Conservation (phyloP, 1,284 basidiomycete genomes). For the Papiliotrema fonsecae region DNA sequence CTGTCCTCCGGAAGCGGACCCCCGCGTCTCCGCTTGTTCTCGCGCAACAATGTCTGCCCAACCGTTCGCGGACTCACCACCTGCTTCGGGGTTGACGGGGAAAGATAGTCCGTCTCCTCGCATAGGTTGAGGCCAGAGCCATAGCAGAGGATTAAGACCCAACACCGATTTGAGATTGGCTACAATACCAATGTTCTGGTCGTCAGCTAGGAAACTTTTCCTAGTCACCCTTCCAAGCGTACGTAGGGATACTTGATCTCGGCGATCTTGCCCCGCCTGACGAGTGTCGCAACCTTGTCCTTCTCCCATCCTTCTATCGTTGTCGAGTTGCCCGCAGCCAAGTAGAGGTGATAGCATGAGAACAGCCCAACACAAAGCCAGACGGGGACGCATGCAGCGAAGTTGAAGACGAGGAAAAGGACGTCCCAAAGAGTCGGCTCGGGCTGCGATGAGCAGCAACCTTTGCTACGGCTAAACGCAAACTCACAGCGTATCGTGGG, state of each 20-base stretch:
- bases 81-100: slow-evolving; percentile 63
- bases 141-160: slow-evolving; percentile 65
- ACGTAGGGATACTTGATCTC: slow-evolving; percentile 93
- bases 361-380: slow-evolving; percentile 79
- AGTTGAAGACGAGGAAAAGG: slow-evolving; percentile 82
- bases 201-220: background rate
- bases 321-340: slow-evolving; percentile 76
- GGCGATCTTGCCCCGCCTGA: slow-evolving; percentile 76
- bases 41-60: slow-evolving; percentile 36
- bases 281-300: slow-evolving; percentile 81
- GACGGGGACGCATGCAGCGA: slow-evolving; percentile 77
- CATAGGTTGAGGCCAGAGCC: slow-evolving; percentile 66
- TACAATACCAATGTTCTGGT: slow-evolving; percentile 69
- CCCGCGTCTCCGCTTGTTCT: slow-evolving; percentile 4
- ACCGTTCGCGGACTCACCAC: slow-evolving; percentile 61
- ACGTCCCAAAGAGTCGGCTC: slow-evolving; percentile 66
- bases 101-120: slow-evolving; percentile 71
- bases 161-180: slow-evolving; percentile 72
- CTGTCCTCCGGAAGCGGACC: slow-evolving; percentile 5
- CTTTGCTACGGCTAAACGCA: background rate
- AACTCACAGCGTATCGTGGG: slow-evolving; percentile 23
- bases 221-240: slow-evolving; percentile 34
- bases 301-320: slow-evolving; percentile 99
- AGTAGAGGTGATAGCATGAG: slow-evolving; percentile 85
- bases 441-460: slow-evolving; percentile 52